These are phyloP conservation scores for Penicillium corylophilum DNA, from an alignment of 2,329 filamentous ascomycete genomes.

Conservation along the genomic window DNA sequence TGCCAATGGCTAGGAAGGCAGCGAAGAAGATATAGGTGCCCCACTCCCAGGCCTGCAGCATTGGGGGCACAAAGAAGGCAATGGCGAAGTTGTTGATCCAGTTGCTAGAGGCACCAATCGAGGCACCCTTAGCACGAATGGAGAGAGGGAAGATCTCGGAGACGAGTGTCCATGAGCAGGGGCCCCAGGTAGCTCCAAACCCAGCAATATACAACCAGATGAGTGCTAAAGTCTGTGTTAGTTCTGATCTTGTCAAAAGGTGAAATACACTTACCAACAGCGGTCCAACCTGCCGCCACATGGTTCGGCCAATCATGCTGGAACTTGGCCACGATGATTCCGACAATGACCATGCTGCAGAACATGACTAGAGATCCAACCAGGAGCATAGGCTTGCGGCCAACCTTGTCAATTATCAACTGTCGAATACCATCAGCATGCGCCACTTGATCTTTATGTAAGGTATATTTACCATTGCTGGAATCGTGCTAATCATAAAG, in stretches of 20 bases:
- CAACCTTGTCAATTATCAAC: constrained; percentile 30
- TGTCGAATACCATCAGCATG: not conserved
- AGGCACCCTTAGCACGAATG: constrained; percentile 30
- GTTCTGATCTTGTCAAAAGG: not conserved
- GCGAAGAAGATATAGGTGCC: constrained; percentile 34
- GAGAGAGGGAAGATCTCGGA: constrained; percentile 31
- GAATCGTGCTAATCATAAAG: constrained; percentile 32
- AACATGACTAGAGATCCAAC: constrained; percentile 27
- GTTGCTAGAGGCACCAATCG: constrained; percentile 30
- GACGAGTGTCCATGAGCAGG: constrained; percentile 29
- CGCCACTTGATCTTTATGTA: not conserved
- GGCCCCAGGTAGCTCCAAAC: constrained; percentile 30
- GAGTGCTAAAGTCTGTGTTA: constrained; percentile 14
- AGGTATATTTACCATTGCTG: constrained; percentile 27
- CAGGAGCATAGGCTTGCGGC: constrained; percentile 31
- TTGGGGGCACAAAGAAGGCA: constrained; percentile 29
- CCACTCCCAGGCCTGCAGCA: constrained; percentile 26
- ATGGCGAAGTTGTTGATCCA: constrained; percentile 34
- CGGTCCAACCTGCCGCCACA: constrained; percentile 28
- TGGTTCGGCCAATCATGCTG: constrained; percentile 29
- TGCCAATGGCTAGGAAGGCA: constrained; percentile 23
- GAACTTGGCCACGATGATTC: constrained; percentile 29
- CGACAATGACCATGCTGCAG: constrained; percentile 26
- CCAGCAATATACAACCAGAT: constrained; percentile 29
- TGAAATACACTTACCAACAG: constrained; percentile 21